Evolutionary conservation across 371 early-diverging fungal genomes (phyloP).

Genomic region (Lichtheimia ramosa): DNA sequence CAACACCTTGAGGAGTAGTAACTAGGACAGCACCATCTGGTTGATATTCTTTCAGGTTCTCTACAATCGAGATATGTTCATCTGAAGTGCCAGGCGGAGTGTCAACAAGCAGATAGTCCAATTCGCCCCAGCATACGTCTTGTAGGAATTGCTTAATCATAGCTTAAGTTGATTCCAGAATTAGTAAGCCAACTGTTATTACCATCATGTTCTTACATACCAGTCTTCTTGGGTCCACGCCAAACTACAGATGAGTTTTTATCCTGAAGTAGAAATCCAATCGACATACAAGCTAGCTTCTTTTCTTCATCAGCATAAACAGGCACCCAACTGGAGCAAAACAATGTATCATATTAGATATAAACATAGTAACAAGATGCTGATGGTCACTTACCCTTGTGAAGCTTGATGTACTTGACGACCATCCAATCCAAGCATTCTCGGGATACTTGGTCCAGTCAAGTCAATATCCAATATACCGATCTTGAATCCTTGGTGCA

Average conservation of each 20-base stretch:
- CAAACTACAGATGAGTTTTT: slow-evolving; percentile 92
- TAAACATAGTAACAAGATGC: neutral
- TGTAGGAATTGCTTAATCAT: slow-evolving; percentile 90
- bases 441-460: slow-evolving; percentile 90
- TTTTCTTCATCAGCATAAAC: slow-evolving; percentile 81
- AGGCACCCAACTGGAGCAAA: slow-evolving; percentile 78
- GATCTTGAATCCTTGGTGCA: slow-evolving; percentile 58
- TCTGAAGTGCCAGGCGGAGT: slow-evolving; percentile 97
- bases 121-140: slow-evolving; percentile 85
- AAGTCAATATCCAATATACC: slow-evolving; percentile 95
- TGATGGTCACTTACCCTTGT: slow-evolving; percentile 45
- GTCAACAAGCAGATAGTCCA: slow-evolving; percentile 91
- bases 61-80: slow-evolving; percentile 87
- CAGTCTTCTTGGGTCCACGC: slow-evolving; percentile 94
- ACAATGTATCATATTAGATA: neutral
- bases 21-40: slow-evolving; percentile 88
- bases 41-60: slow-evolving; percentile 70
- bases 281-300: slow-evolving; percentile 76
- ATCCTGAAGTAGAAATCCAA: slow-evolving; percentile 82
- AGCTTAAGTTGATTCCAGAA: slow-evolving; percentile 33
- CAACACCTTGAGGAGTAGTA: slow-evolving; percentile 90
- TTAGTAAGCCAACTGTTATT: slow-evolving; percentile 1
- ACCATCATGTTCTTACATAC: slow-evolving; percentile 21
- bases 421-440: slow-evolving; percentile 79
- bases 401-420: slow-evolving; percentile 77